A percentile compares a stretch with the other conserved stretches of the same genome.
Evolutionary conservation across 345 rosid genomes (phyloP).

Genomic region (Microthlaspi erraticum): DNA sequence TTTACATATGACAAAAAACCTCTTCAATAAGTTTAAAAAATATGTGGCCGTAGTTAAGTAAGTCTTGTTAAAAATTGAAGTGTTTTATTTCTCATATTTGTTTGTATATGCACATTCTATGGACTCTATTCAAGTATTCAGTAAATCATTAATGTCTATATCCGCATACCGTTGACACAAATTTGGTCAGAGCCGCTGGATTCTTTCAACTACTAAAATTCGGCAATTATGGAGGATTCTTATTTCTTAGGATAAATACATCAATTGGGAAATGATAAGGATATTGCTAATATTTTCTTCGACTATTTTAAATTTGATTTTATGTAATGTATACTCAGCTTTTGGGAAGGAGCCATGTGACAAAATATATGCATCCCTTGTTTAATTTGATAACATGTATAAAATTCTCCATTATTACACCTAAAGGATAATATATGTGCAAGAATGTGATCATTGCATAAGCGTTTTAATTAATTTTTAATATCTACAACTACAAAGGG

Average conservation of each 20-base stretch:
- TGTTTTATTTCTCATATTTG: conserved; percentile 11
- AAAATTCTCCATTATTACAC: conserved; percentile 34
- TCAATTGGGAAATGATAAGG: conserved; percentile 11
- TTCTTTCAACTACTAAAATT: conserved; percentile 42
- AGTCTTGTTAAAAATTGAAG: neutral
- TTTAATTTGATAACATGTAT: conserved; percentile 25
- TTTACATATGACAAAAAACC: no score
- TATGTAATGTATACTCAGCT: conserved; percentile 14
- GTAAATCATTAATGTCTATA: conserved; percentile 27
- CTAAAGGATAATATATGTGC: conserved; percentile 30
- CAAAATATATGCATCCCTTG: conserved; percentile 18
- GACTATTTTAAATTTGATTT: neutral
- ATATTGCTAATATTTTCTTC: conserved; percentile 34
- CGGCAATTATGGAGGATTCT: conserved; percentile 38
- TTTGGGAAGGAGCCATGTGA: conserved; percentile 43
- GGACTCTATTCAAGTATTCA: conserved; percentile 28
- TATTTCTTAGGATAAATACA: conserved; percentile 28
- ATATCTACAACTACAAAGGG: conserved; percentile 25
- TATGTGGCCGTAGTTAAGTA: neutral
- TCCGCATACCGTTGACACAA: conserved; percentile 38
- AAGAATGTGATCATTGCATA: conserved; percentile 34
- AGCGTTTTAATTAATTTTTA: conserved; percentile 22
- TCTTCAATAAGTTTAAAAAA: no score
- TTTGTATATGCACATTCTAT: conserved; percentile 29
- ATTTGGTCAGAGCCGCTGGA: conserved; percentile 35